Conservation (phyloP, 768 basidiomycete genomes). For the Cystobasidium tubakii region DNA sequence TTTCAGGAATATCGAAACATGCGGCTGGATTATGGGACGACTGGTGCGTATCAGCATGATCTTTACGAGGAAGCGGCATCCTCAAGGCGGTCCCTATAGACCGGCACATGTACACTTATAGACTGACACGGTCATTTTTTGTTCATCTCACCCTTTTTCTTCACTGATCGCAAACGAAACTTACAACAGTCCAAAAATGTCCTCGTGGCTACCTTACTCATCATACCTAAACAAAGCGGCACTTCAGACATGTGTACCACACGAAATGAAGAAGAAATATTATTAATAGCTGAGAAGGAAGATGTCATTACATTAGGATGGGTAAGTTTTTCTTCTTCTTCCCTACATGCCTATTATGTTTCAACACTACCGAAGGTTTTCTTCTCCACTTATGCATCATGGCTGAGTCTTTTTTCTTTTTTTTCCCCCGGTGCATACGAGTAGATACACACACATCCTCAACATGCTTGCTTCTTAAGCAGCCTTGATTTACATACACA, state of each 20-base stretch:
- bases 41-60: background rate
- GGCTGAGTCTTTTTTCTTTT: too few relatives aligned
- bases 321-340: background rate
- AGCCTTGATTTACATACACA: constrained; percentile 17
- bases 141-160: too few relatives aligned
- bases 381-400: too few relatives aligned
- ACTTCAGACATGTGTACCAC: constrained; percentile 13
- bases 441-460: constrained; percentile 21
- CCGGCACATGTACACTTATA: too few relatives aligned
- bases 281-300: background rate
- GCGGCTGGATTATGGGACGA: constrained; percentile 9
- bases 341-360: too few relatives aligned
- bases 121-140: too few relatives aligned
- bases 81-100: too few relatives aligned
- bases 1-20: constrained; percentile 24
- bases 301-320: constrained; percentile 9
- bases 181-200: background rate
- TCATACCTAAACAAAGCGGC: constrained; percentile 11
- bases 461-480: constrained; percentile 1
- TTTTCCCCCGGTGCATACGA: too few relatives aligned
- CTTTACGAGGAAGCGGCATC: too few relatives aligned
- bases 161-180: too few relatives aligned
- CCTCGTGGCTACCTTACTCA: background rate
- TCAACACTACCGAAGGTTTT: too few relatives aligned
- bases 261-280: constrained; percentile 12